Evolutionary conservation across 306 rosid species (phyloP), one percentile per base, ranked within the genome.

Genomic region (Vicia villosa): DNA sequence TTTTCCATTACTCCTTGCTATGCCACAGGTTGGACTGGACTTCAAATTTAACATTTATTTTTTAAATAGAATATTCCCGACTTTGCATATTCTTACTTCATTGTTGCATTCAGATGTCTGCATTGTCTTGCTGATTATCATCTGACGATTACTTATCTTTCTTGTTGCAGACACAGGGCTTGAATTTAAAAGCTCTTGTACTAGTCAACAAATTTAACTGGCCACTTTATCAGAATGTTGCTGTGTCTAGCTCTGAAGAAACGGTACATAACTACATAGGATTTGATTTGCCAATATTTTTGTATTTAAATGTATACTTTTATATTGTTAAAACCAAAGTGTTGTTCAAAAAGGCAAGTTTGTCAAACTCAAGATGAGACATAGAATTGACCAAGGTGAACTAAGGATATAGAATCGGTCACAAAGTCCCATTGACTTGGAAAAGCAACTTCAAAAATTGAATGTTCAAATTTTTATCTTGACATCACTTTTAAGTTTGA

Each of bases 141-240:
- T 55, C 43, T 51, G 41, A 49, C 38, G 36, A 55, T 41, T 40
- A 12, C 68, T 49, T 81, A 24, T 75, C 55, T 72, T 76, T 5
- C 63, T 22, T 22, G 22, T 47, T 22, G 32, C 95, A 90, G 98
- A 88, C 96, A 34, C 85, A 76, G 62, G 76, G 65, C 69, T 72
- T 90, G 78, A 93, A 88, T 85, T 74, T 88, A 73, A 84, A 86
- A 74, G 96, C 89, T 30, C 62, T 93, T 78, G 84, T 72, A 77
- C 64, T 83, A 22, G 88, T 87, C 40, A 82, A 85, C 81, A 77
- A 80, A 80, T 74, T 84, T 34, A 83, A 81, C 14, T 93, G 98
- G 94, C 87, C 91, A 28, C 88, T 88, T 69, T 93, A 79, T 80
- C 79, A 42, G 78, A 79, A 85, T 76, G 81, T 93, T 71, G 77